phyloP scores from a whole-genome alignment of 1,284 basidiomycete species.

The Austroboletus novae-zelandiae region DNA sequence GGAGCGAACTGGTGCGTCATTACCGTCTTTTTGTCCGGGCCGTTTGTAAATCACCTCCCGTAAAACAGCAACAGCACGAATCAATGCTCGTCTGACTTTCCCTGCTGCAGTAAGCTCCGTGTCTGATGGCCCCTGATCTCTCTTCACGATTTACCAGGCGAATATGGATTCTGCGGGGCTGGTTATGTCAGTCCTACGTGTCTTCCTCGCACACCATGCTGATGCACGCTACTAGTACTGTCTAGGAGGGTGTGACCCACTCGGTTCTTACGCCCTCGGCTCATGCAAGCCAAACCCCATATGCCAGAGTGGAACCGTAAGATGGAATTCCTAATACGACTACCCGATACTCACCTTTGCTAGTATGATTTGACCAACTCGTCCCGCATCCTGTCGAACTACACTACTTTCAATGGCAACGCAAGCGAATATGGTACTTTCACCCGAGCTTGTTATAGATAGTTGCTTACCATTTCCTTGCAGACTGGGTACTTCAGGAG shows the following conservation, averaged over 20 bases:
- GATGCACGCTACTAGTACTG: slow-evolving; percentile 52
- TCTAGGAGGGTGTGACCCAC: slow-evolving; percentile 79
- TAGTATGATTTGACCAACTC: slow-evolving; percentile 67
- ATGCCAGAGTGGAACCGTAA: slow-evolving; percentile 61
- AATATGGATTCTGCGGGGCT: slow-evolving; percentile 72
- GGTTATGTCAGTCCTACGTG: slow-evolving; percentile 41
- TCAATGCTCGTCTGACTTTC: slow-evolving; percentile 53
- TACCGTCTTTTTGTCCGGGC: background rate
- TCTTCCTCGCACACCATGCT: slow-evolving; percentile 1
- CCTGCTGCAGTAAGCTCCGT: slow-evolving; percentile 65
- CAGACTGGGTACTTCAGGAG: slow-evolving; percentile 71
- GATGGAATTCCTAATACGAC: slow-evolving; percentile 12
- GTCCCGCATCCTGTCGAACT: slow-evolving; percentile 63
- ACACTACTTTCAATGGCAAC: slow-evolving; percentile 71
- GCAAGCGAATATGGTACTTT: slow-evolving; percentile 51
- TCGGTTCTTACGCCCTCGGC: slow-evolving; percentile 56
- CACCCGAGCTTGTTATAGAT: background rate
- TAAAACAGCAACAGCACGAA: slow-evolving; percentile 48
- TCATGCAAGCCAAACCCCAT: slow-evolving; percentile 75
- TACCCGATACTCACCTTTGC: slow-evolving; percentile 1
- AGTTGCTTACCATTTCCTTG: background rate
- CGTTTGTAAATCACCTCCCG: background rate
- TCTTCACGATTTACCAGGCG: slow-evolving; percentile 40
- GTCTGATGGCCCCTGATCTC: background rate
- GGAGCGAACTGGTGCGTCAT: slow-evolving; percentile 29